These are phyloP conservation scores for Hypericum androsaemum DNA, from an alignment of 345 rosid species.

Conservation along the genomic window DNA sequence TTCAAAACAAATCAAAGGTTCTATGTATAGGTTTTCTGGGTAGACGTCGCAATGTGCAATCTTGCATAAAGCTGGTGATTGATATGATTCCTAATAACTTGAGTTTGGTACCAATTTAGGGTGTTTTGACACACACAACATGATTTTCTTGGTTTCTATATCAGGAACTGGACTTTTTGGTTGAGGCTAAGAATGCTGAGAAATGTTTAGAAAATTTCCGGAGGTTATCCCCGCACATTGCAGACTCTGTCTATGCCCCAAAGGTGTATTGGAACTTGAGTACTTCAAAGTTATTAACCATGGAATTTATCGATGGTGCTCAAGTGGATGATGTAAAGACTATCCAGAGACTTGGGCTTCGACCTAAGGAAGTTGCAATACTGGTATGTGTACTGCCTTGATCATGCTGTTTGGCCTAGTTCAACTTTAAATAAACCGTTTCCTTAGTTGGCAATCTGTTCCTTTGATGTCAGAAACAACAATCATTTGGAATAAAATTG, in stretches of 20 bases:
- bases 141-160: too few relatives aligned
- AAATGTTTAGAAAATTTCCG: slow-evolving; percentile 78
- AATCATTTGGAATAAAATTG: too few relatives aligned
- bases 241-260: slow-evolving; percentile 75
- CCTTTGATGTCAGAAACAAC: too few relatives aligned
- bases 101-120: too few relatives aligned
- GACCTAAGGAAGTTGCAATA: slow-evolving; percentile 61
- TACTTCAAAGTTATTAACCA: slow-evolving; percentile 73
- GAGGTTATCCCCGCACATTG: slow-evolving; percentile 83
- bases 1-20: too few relatives aligned
- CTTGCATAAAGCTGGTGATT: too few relatives aligned
- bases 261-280: slow-evolving; percentile 70
- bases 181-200: slow-evolving; percentile 84
- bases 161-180: slow-evolving; percentile 88
- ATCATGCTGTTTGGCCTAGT: slow-evolving; percentile 7
- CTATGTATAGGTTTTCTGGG: too few relatives aligned
- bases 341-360: slow-evolving; percentile 65
- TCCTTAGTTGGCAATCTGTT: neutral
- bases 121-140: too few relatives aligned
- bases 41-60: too few relatives aligned
- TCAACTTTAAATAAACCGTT: neutral
- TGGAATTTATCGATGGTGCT: slow-evolving; percentile 96
- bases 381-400: slow-evolving; percentile 45
- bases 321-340: slow-evolving; percentile 65
- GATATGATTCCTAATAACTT: too few relatives aligned